These are phyloP conservation scores for Talaromyces funiculosus DNA, from an alignment of 2,329 filamentous ascomycete genomes.

Conservation along the genomic window DNA sequence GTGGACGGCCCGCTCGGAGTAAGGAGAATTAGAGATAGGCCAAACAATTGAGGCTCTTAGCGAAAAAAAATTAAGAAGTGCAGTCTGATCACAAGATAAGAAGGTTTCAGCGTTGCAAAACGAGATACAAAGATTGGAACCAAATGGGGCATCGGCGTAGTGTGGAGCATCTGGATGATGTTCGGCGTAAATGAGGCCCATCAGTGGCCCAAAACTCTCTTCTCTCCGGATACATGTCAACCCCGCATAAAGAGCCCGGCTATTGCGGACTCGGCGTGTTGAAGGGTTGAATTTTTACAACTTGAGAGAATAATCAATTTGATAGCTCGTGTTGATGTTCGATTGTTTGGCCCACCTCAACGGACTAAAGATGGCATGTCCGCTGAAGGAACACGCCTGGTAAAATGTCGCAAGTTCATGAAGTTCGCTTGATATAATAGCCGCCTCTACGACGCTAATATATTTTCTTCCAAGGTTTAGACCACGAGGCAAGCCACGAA, in stretches of 20 bases:
- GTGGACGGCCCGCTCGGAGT: constrained; percentile 1
- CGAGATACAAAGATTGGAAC: background rate
- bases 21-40: background rate
- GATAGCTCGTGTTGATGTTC: background rate
- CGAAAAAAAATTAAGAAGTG: background rate
- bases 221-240: background rate
- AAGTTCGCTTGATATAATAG: background rate
- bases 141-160: constrained; percentile 3
- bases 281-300: background rate
- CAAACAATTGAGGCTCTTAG: background rate
- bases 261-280: background rate
- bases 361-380: background rate
- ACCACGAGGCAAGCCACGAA: background rate
- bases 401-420: background rate
- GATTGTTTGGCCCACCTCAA: background rate
- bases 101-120: background rate
- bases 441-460: background rate
- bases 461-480: background rate
- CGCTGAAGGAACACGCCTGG: background rate
- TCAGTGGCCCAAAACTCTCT: background rate
- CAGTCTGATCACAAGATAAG: background rate
- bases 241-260: constrained; percentile 8
- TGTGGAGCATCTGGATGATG: background rate
- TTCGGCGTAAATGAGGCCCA: background rate
- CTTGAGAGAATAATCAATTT: background rate